Conservation (phyloP, 148 eudicot genomes). For the Heliamphora exappendiculata region DNA sequence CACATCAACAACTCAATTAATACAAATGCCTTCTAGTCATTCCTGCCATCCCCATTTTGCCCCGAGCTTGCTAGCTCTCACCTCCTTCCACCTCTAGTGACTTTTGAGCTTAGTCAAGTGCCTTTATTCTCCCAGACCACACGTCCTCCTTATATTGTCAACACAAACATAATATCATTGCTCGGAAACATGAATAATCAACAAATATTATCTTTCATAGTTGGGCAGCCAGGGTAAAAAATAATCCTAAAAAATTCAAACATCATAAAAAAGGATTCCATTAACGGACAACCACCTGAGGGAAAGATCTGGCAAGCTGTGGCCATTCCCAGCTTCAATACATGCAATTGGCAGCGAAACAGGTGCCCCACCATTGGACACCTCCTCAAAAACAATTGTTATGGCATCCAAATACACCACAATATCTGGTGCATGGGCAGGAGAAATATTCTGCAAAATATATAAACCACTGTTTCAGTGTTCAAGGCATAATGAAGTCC, state of each 20-base stretch:
- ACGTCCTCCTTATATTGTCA: too few relatives aligned
- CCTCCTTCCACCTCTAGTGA: too few relatives aligned
- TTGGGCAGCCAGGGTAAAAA: background rate
- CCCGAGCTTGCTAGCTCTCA: too few relatives aligned
- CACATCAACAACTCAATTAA: too few relatives aligned
- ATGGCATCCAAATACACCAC: conserved; percentile 82
- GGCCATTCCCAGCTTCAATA: conserved; percentile 76
- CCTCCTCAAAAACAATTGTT: conserved; percentile 76
- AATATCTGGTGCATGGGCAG: conserved; percentile 67
- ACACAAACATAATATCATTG: background rate
- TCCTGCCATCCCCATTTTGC: too few relatives aligned
- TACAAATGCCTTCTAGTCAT: too few relatives aligned
- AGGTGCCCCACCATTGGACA: conserved; percentile 64
- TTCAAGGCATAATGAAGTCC: background rate
- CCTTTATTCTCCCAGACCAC: too few relatives aligned
- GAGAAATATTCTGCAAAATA: conserved; percentile 79
- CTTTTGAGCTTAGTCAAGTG: too few relatives aligned
- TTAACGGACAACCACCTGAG: conserved; percentile 55
- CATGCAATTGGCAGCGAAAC: conserved; percentile 75
- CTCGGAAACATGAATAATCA: background rate
- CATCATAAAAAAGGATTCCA: conserved; percentile 10
- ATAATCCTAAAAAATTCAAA: conserved; percentile 3
- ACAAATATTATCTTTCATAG: background rate
- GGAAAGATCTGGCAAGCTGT: conserved; percentile 76
- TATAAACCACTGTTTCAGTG: conserved; percentile 8